Evolutionary conservation across 2,329 filamentous ascomycete species (phyloP).

Genomic region (Calonectria hawksworthii): DNA sequence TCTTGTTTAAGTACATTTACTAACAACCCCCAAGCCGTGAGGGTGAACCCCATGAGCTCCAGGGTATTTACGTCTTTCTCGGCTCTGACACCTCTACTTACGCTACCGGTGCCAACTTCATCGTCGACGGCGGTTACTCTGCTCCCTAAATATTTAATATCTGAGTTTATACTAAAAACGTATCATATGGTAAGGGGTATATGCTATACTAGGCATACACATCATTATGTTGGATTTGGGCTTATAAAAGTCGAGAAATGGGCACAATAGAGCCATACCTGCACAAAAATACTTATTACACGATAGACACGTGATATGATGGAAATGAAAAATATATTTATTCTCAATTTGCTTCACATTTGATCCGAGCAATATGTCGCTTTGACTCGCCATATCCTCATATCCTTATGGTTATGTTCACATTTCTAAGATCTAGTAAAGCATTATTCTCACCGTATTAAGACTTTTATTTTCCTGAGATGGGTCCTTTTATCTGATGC

Average conservation of each 20-base stretch:
- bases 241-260: not conserved
- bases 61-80: constrained; percentile 43
- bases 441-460: no score
- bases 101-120: constrained; percentile 50
- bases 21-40: constrained; percentile 40
- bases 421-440: no score
- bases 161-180: not conserved
- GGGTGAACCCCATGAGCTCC: constrained; percentile 45
- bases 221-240: not conserved
- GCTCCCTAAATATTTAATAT: constrained; percentile 33
- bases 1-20: not conserved
- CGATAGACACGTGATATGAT: not conserved
- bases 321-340: not conserved
- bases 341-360: not conserved
- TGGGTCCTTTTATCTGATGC: not conserved
- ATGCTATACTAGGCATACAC: not conserved
- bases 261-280: not conserved
- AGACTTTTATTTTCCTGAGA: not conserved
- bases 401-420: no score
- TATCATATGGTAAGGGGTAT: not conserved
- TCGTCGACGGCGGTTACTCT: constrained; percentile 50
- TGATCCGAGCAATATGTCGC: no score
- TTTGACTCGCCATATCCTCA: not conserved
- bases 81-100: constrained; percentile 51
- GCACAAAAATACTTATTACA: not conserved